Percentiles rank a stretch among this genome's conserved stretches.
Conservation (phyloP, 768 basidiomycete species). For the Suillus brevipes region DNA sequence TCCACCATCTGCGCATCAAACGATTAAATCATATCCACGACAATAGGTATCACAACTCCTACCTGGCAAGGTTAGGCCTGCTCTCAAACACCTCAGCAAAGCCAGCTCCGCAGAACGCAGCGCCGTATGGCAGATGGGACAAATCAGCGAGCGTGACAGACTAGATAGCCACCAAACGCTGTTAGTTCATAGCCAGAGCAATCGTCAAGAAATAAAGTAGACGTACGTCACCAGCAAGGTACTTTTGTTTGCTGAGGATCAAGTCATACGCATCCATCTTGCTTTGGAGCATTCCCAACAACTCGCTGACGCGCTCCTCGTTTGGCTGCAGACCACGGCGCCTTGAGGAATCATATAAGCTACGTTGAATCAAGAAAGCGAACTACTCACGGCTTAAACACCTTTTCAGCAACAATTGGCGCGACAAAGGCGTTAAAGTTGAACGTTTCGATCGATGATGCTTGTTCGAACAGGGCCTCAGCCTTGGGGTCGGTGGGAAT, state of each 20-base stretch:
- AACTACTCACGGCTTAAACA: constrained; percentile 49
- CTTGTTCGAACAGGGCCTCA: constrained; percentile 33
- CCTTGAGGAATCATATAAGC: constrained; percentile 14
- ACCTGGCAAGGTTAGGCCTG: constrained; percentile 49
- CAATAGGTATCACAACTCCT: background rate
- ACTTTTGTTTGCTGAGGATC: constrained; percentile 55
- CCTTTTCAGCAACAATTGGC: constrained; percentile 45
- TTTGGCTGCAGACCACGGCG: constrained; percentile 24
- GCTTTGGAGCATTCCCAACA: constrained; percentile 21
- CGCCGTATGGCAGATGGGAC: constrained; percentile 53
- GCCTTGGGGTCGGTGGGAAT: constrained; percentile 46
- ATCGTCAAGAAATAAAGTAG: background rate
- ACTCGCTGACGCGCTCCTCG: constrained; percentile 17
- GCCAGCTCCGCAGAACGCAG: constrained; percentile 25
- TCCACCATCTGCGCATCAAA: constrained; percentile 47
- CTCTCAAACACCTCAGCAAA: constrained; percentile 29
- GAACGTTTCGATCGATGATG: constrained; percentile 46
- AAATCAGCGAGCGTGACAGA: constrained; percentile 57
- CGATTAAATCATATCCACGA: background rate
- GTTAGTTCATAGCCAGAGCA: no score
- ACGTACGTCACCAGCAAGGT: constrained; percentile 57
- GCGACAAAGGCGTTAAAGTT: constrained; percentile 49
- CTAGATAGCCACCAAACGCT: constrained; percentile 17
- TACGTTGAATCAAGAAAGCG: background rate
- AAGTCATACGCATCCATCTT: constrained; percentile 53